phyloP scores from a whole-genome alignment of 805 yeast species.

The Spathaspora girioi region DNA sequence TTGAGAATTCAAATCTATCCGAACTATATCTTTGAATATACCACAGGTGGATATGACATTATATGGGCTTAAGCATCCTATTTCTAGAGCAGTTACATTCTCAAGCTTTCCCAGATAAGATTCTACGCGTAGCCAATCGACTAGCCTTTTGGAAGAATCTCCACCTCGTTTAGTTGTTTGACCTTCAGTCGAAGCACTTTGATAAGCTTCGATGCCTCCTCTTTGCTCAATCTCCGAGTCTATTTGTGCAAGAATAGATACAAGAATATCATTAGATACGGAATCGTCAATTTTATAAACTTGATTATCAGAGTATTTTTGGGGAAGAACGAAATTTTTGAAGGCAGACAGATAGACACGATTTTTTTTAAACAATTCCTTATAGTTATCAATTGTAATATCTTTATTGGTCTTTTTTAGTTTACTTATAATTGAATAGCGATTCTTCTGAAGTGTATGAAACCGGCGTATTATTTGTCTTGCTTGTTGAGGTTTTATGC shows the following conservation, averaged over 20 bases:
- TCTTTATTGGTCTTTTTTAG: constrained; percentile 23
- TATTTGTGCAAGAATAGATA: constrained; percentile 45
- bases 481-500: constrained; percentile 66
- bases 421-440: constrained; percentile 34
- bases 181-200: constrained; percentile 81
- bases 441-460: constrained; percentile 65
- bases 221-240: constrained; percentile 57
- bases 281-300: constrained; percentile 16
- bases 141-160: constrained; percentile 78
- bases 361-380: not conserved
- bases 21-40: constrained; percentile 46
- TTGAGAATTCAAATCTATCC: constrained; percentile 82
- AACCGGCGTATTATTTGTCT: constrained; percentile 74
- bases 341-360: not conserved
- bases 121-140: constrained; percentile 61
- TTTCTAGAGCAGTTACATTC: constrained; percentile 57
- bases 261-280: constrained; percentile 13
- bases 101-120: constrained; percentile 5
- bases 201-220: constrained; percentile 82
- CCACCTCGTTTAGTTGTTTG: constrained; percentile 81
- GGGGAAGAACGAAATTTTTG: not conserved
- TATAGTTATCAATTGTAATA: constrained; percentile 15
- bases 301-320: constrained; percentile 9
- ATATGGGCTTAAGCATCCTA: constrained; percentile 72
- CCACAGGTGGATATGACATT: constrained; percentile 64